Percentiles rank a stretch among this genome's conserved stretches.
Conservation (phyloP, 2,329 filamentous ascomycete genomes). For the Colletotrichum sp. region DNA sequence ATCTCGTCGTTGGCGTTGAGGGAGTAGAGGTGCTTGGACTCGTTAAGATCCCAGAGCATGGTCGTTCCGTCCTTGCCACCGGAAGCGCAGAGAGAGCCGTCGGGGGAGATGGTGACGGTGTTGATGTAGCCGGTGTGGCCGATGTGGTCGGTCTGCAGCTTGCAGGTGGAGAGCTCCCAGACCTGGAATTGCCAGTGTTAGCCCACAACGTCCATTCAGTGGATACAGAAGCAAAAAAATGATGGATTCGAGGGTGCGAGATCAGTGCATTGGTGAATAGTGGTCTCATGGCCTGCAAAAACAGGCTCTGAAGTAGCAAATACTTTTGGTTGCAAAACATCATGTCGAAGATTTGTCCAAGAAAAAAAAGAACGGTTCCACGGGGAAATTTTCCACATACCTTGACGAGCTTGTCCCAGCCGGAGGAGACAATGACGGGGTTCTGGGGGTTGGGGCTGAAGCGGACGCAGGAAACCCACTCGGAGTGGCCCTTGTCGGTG, state of each 20-base stretch:
- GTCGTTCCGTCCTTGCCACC: slow-evolving; percentile 99
- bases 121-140: slow-evolving; percentile 99
- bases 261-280: slow-evolving; percentile 90
- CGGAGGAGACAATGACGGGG: slow-evolving; percentile 97
- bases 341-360: slow-evolving; percentile 62
- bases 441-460: slow-evolving; percentile 99
- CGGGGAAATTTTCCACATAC: slow-evolving; percentile 62
- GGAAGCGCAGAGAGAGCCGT: slow-evolving; percentile 98
- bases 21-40: slow-evolving; percentile 99
- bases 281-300: slow-evolving; percentile 92
- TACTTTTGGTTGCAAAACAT: slow-evolving; percentile 94
- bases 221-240: neutral
- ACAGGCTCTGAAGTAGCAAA: slow-evolving; percentile 99
- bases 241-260: slow-evolving; percentile 18
- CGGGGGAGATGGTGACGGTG: slow-evolving; percentile 99
- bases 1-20: slow-evolving; percentile 99
- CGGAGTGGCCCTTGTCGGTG: slow-evolving; percentile 99
- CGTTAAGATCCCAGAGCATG: slow-evolving; percentile 99
- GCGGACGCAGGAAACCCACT: slow-evolving; percentile 99
- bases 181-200: slow-evolving; percentile 65
- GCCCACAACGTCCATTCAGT: slow-evolving; percentile 8
- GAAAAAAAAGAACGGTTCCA: neutral
- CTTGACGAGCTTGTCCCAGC: slow-evolving; percentile 99
- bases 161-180: slow-evolving; percentile 99
- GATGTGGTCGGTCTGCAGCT: slow-evolving; percentile 99